Evolutionary conservation across 306 rosid species (phyloP).

Genomic region (Lathyrus sativus): DNA sequence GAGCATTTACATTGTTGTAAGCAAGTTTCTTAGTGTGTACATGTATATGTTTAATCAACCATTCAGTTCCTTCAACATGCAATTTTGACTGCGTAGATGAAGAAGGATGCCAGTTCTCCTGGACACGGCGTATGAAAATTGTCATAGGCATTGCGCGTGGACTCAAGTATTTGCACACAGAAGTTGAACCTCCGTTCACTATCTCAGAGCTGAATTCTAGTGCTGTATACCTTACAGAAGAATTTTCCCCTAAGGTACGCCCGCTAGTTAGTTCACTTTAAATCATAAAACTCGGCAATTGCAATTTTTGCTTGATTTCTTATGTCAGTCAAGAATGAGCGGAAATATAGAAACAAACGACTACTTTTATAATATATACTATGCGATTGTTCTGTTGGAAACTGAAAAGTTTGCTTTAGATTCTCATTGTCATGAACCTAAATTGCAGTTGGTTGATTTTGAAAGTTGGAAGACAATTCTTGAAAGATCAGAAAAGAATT

Average conservation of each 20-base stretch:
- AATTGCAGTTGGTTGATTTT: slow-evolving; percentile 86
- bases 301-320: slow-evolving; percentile 3
- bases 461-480: slow-evolving; percentile 98
- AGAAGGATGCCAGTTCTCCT: slow-evolving; percentile 87
- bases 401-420: slow-evolving; percentile 27
- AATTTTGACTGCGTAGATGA: slow-evolving; percentile 58
- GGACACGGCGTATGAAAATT: slow-evolving; percentile 91
- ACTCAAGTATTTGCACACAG: slow-evolving; percentile 82
- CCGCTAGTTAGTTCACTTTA: slow-evolving; percentile 20
- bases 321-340: background rate
- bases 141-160: slow-evolving; percentile 85
- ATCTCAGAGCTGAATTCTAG: slow-evolving; percentile 89
- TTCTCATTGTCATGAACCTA: slow-evolving; percentile 27
- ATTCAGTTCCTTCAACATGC: slow-evolving; percentile 38
- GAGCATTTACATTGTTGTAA: slow-evolving; percentile 93
- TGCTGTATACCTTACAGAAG: slow-evolving; percentile 94
- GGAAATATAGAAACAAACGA: background rate
- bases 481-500: slow-evolving; percentile 81
- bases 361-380: background rate
- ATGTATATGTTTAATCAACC: background rate
- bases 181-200: slow-evolving; percentile 90
- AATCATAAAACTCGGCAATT: slow-evolving; percentile 8
- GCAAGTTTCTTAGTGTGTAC: slow-evolving; percentile 36
- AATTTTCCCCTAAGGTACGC: slow-evolving; percentile 89
- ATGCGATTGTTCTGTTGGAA: slow-evolving; percentile 22